Conservation (phyloP, 495 filamentous ascomycete species). For the Pseudoneurospora amorphoporcata region DNA sequence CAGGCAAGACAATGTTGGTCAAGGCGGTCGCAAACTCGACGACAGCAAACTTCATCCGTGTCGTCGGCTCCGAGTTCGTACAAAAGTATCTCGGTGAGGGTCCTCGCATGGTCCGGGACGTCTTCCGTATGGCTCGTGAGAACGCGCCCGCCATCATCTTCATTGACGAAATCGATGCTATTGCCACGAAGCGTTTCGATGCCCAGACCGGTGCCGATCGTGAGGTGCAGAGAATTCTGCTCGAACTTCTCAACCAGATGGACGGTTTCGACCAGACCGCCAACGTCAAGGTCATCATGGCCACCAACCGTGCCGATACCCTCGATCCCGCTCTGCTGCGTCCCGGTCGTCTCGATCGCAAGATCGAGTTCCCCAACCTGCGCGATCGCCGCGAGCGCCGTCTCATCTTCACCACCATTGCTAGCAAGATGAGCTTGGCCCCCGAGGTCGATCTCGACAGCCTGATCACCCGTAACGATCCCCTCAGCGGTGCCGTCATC, state of each 20-base stretch:
- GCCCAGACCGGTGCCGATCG: constrained; percentile 95
- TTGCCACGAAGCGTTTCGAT: constrained; percentile 97
- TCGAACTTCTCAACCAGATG: constrained; percentile 98
- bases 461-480: constrained; percentile 92
- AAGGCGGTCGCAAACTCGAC: constrained; percentile 98
- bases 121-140: constrained; percentile 97
- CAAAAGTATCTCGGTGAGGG: constrained; percentile 98
- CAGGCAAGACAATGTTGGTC: constrained; percentile 97
- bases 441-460: constrained; percentile 95
- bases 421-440: constrained; percentile 88
- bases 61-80: constrained; percentile 95
- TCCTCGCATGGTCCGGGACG: constrained; percentile 96
- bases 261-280: constrained; percentile 97
- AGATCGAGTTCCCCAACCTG: constrained; percentile 94
- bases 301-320: constrained; percentile 95
- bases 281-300: constrained; percentile 99
- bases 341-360: constrained; percentile 89
- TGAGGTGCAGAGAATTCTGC: constrained; percentile 94
- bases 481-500: constrained; percentile 88
- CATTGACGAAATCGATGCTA: constrained; percentile 98
- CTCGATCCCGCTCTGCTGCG: constrained; percentile 89
- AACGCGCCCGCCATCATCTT: constrained; percentile 98
- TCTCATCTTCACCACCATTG: constrained; percentile 93
- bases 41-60: constrained; percentile 95
- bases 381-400: constrained; percentile 87